Percentiles rank a stretch among this genome's conserved stretches.
phyloP scores from a whole-genome alignment of 2,329 filamentous ascomycete species.

The Nemania sp. region DNA sequence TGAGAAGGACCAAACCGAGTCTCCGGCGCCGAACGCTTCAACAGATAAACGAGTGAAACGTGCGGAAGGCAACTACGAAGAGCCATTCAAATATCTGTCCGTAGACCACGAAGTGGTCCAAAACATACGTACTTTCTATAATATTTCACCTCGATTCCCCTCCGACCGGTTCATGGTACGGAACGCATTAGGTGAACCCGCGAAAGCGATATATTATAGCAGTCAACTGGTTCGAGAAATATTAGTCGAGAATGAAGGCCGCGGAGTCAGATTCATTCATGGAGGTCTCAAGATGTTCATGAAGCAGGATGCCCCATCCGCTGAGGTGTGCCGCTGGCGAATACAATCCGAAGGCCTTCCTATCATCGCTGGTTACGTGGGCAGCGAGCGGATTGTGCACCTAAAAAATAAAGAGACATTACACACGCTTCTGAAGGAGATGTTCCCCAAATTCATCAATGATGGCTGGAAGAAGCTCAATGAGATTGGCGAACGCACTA shows the following conservation, averaged over 20 bases:
- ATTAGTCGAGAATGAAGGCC: slow-evolving; percentile 85
- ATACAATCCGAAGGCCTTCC: slow-evolving; percentile 95
- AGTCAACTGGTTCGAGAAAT: slow-evolving; percentile 87
- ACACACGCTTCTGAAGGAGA: slow-evolving; percentile 85
- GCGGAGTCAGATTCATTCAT: slow-evolving; percentile 94
- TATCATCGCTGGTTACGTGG: slow-evolving; percentile 91
- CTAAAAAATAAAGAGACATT: slow-evolving; percentile 84
- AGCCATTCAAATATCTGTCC: slow-evolving; percentile 92
- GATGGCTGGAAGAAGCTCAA: slow-evolving; percentile 80
- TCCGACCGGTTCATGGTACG: slow-evolving; percentile 94
- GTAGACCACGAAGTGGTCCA: slow-evolving; percentile 80
- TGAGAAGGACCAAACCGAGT: slow-evolving; percentile 38
- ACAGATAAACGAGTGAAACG: slow-evolving; percentile 58
- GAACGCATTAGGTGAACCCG: slow-evolving; percentile 87
- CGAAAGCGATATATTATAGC: slow-evolving; percentile 97
- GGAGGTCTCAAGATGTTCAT: slow-evolving; percentile 99
- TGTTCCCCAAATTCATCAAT: slow-evolving; percentile 91
- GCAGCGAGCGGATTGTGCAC: slow-evolving; percentile 78
- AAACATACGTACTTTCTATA: slow-evolving; percentile 85
- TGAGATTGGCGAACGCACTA: slow-evolving; percentile 87
- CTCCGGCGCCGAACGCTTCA: slow-evolving; percentile 41
- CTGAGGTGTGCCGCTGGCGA: slow-evolving; percentile 90
- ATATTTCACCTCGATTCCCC: slow-evolving; percentile 85
- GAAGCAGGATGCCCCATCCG: slow-evolving; percentile 91
- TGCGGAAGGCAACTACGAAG: slow-evolving; percentile 73